Evolutionary conservation across 225 moss, liverwort and hornwort genomes (phyloP), one percentile per base, ranked within the genome.

Genomic region (Physcomitrellopsis africana): DNA sequence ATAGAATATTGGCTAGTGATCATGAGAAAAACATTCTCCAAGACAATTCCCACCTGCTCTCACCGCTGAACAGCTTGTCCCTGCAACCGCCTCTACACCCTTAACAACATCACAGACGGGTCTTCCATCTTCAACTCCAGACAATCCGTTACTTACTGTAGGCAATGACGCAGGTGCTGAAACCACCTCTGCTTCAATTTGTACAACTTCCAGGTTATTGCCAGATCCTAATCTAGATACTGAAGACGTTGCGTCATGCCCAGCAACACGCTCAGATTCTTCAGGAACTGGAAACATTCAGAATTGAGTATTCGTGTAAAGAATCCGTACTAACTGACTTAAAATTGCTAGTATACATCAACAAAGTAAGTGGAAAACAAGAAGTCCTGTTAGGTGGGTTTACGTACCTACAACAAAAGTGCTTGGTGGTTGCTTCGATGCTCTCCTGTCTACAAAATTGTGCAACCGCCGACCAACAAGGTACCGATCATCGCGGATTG

Each of bases 401-500:
- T 43, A 22, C 10, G 42, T 7, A 56, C 56, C 20, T 42, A 22
- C 19, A 20, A 16, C 18, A 3, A 18, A 12, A 12, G 10, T 20
- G 10, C 19, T 68, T 41, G n/a, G 2, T 42, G 56, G 10, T 56
- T 69, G 69, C 8, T 56, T 69, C 10, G 15, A 22, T 27, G 42
- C 15, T 70, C 42, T 37, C 15, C 43, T 69, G 46, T 92, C 90
- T 22, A 84, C 80, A 76, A 86, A 92, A 73, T 90, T 90, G 58
- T 88, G 87, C 32, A 88, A 82, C 81, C 82, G 73, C 15, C 81
- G 86, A 42, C 87, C 90, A 68, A 92, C 82, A 69, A 92, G 63
- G 69, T 90, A 88, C 29, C 75, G 75, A 80, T 92, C 87, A 72
- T 92, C 87, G 20, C 84, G 78, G 47, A 90, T 92, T 2, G 86